Evolutionary conservation across 169 alveolate genomes (phyloP).

Genomic region (Cryptosporidium bovis): DNA sequence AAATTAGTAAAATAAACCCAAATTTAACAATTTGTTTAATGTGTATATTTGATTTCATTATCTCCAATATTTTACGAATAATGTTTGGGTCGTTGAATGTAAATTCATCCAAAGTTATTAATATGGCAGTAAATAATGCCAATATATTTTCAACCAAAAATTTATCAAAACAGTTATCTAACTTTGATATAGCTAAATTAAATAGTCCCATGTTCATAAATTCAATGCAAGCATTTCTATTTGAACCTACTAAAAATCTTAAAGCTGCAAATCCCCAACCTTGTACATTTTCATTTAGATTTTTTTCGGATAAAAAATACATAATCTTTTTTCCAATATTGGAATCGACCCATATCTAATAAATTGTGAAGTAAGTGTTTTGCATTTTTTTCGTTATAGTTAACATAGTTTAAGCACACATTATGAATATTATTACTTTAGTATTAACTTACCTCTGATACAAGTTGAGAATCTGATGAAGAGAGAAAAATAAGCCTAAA

Average conservation of each 20-base stretch:
- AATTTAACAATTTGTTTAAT: slow-evolving; percentile 4
- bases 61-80: slow-evolving; percentile 18
- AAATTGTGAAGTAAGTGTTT: neutral
- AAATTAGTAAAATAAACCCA: slow-evolving; percentile 18
- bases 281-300: slow-evolving; percentile 45
- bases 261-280: slow-evolving; percentile 75
- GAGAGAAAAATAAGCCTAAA: slow-evolving; percentile 51
- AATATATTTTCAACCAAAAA: slow-evolving; percentile 57
- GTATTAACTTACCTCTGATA: slow-evolving; percentile 39
- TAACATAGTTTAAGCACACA: no score
- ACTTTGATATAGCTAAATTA: slow-evolving; percentile 34
- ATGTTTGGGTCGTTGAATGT: slow-evolving; percentile 39
- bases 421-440: neutral
- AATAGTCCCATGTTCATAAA: slow-evolving; percentile 47
- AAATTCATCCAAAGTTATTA: slow-evolving; percentile 41
- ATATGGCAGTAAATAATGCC: slow-evolving; percentile 29
- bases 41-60: neutral
- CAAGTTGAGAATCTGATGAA: slow-evolving; percentile 50
- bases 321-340: slow-evolving; percentile 47
- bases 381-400: neutral
- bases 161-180: slow-evolving; percentile 24
- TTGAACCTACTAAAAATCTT: slow-evolving; percentile 56
- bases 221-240: slow-evolving; percentile 38
- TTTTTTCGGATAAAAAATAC: slow-evolving; percentile 7
- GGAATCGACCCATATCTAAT: slow-evolving; percentile 51